Evolutionary conservation across 257 asterid genomes (phyloP).

Genomic region (Solanum appendiculatum): DNA sequence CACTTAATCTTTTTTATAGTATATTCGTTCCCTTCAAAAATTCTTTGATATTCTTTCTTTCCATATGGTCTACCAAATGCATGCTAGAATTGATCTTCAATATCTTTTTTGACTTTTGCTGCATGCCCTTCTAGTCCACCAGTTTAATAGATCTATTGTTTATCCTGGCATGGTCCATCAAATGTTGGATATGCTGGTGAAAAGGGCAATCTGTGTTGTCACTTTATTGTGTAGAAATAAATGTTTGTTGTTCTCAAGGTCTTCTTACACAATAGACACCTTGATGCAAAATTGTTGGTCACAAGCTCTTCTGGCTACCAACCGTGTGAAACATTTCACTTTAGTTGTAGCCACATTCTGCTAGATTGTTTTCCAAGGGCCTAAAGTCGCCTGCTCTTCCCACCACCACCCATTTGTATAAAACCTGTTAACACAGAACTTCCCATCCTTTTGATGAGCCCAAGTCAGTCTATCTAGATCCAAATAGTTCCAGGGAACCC

Average conservation of each 20-base stretch:
- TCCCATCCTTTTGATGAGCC: not conserved
- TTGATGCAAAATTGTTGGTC: too few species aligned
- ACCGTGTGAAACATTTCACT: too few species aligned
- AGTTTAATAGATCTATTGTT: not conserved
- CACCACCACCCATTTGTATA: not conserved
- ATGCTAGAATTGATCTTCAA: not conserved
- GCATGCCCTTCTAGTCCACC: not conserved
- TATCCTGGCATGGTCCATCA: not conserved
- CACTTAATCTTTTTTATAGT: too few species aligned
- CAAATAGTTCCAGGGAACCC: not conserved
- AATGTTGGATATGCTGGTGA: not conserved
- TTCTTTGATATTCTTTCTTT: not conserved
- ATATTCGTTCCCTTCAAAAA: too few species aligned
- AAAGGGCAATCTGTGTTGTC: not conserved
- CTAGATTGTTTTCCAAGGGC: not conserved
- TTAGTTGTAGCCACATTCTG: too few species aligned
- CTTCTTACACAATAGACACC: too few species aligned
- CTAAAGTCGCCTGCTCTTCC: not conserved
- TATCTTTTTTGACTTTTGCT: not conserved
- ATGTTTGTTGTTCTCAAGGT: too few species aligned
- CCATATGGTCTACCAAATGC: not conserved
- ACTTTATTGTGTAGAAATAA: too few species aligned
- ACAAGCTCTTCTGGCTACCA: too few species aligned
- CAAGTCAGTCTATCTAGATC: not conserved
- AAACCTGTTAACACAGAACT: not conserved